Evolutionary conservation across 2,329 filamentous ascomycete genomes (phyloP), one percentile per base, ranked within the genome.

Genomic region (Coniochaeta sp.): DNA sequence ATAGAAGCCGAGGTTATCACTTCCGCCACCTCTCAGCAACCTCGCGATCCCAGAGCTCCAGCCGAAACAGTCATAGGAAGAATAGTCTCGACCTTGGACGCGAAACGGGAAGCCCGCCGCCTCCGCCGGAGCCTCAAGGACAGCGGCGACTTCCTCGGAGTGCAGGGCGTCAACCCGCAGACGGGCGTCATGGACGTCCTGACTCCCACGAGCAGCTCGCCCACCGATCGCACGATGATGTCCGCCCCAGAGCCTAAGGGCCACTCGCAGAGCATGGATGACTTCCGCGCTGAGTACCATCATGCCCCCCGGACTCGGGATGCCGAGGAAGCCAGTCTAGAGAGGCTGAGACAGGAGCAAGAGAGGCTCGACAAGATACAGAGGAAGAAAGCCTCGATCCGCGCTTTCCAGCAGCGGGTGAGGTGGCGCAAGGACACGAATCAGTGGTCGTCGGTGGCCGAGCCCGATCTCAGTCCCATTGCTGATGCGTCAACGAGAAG

Each of bases 101-200:
- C 61, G 2, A 72, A 65, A 50, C 60, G 66, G 50, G 60, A 68
- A n/a, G 57, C 57, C 8, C 68, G 69, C n/a, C 65, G 61, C 14
- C 65, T 70, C 31, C 71, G 78, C 6, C 69, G 70, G 42, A 71
- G 62, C 35, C 67, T 82, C 51, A 78, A 75, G 54, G 71, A 75
- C 51, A 80, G 76, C 51, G 78, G 78, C 4, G 80, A 84, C 60
- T 83, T 74, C 58, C 70, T 83, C 0, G 79, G 79, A 2, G 76
- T 82, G 1, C 78, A 81, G 53, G 80, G 80, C 3, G 68, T 78
- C 50, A 82, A 83, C 58, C 80, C 80, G 0, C 65, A 71, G 38
- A 82, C 81, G 0, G 78, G 81, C 5, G 67, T 74, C 55, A 71
- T 75, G 48, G 74, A 81, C 52, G 63, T 76, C 13, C 65, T 79